These are phyloP conservation scores for Heimioporus sp. DNA, from an alignment of 768 basidiomycete species.

Conservation along the genomic window DNA sequence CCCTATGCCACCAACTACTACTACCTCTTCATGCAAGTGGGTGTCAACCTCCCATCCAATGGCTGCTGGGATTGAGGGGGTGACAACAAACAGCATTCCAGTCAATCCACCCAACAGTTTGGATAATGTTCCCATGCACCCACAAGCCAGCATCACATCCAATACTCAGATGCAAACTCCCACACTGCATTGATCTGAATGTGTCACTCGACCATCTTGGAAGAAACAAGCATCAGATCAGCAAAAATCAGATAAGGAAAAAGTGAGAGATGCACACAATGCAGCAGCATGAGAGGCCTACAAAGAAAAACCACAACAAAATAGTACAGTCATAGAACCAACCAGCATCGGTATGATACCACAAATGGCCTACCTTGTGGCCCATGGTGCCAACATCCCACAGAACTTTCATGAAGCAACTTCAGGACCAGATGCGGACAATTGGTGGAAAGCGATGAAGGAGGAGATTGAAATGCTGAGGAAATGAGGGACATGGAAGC, in stretches of 20 bases:
- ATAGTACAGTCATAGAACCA: not conserved
- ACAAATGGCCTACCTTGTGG: not conserved
- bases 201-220: no score
- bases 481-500: slow-evolving; percentile 5
- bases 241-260: not conserved
- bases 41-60: no score
- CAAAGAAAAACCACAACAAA: not conserved
- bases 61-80: no score
- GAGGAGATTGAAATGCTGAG: slow-evolving; percentile 5
- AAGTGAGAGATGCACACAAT: not conserved
- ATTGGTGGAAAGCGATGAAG: slow-evolving; percentile 1
- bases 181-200: no score
- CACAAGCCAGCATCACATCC: no score
- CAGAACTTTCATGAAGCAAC: not conserved
- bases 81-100: no score
- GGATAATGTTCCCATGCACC: no score
- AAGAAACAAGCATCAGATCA: no score
- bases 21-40: no score
- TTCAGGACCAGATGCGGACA: not conserved
- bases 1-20: not conserved
- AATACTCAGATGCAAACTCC: no score
- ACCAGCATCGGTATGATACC: not conserved
- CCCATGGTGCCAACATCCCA: not conserved
- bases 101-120: no score
- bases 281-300: not conserved